Evolutionary conservation across 2,329 filamentous ascomycete species (phyloP), one percentile per base, ranked within the genome.

Genomic region (Verruconis gallopava): DNA sequence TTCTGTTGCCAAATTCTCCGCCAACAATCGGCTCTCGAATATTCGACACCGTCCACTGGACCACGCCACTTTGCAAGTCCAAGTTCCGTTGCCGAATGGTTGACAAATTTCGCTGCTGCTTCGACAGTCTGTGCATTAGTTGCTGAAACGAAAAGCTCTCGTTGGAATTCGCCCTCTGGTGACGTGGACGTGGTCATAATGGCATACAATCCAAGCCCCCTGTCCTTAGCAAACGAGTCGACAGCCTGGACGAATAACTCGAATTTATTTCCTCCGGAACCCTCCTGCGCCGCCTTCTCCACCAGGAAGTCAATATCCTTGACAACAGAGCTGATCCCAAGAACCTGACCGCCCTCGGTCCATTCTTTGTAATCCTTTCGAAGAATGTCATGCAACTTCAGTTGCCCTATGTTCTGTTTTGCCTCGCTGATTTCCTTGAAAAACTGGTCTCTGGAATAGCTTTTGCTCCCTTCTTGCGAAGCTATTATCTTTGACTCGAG

Each of bases 311-410:
- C 59, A 4, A 88, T 59, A n/a, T 70, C 61, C 49, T 76, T 76
- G 3, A 81, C 74, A 2, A 79, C 67, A 33, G 73, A 73, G 51
- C 75, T 74, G 42, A 84, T 75, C n/a, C 83, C 83, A 3, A 89
- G 66, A 14, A 62, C 66, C 28, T 75, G 54, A 0, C 50, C 57
- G 40, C 59, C 62, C 9, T 63, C 63, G 9, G 62, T 63, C 83
- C 83, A 91, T 54, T 82, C 71, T 63, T 93, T 93, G 62, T 88
- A 93, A 61, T 93, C 84, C 58, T 89, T 89, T 48, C 81, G 69
- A 40, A 89, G 60, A 30, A 88, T 71, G 50, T 88, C 83, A 17
- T 70, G 63, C 49, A 85, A 59, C 28, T 61, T 64, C 36, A 91
- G 61, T 0, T 55, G 50, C 2, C 69, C 72, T 40, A 91, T 68